Evolutionary conservation across 2,329 filamentous ascomycete species (phyloP), one percentile per base, ranked within the genome.

Genomic region (Monosporascus sp.): DNA sequence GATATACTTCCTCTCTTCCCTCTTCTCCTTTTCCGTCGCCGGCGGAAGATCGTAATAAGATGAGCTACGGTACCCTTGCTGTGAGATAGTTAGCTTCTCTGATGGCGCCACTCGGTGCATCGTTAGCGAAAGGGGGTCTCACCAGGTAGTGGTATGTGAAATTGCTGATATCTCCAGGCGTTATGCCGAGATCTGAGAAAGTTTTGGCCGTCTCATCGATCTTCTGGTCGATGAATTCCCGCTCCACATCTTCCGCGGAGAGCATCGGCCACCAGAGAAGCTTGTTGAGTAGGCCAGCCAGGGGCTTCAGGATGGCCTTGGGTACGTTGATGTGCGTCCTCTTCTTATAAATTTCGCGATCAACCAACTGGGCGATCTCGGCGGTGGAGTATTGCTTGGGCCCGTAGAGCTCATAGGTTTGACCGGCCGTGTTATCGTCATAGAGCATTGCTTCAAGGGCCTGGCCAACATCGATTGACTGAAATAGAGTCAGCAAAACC

Each of bases 61-160:
- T 54, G 88, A 83, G 74, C 89, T 93, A 69, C 94, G 88, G 80
- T 90, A 97, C 71, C 86, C 88, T 88, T 95, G 88, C 89, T 93
- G 63, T 61, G 61, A 44, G 31, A 53, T 55, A 48, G 63, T 77
- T 61, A 77, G 70, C 55, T 57, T 52, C 28, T 15, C 28, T 31
- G 28, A 38, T 24, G 48, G 47, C n/a, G 24, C 41, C n/a, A 20
- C 2, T 6, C 8, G 22, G 24, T 43, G n/a, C 8, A 48, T 37
- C 38, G 11, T 46, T 22, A 55, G 38, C 8, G 24, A 18, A 20
- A 35, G 31, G 3, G 22, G 50, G 48, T 75, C 88, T 74, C 78
- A 94, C 91, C 78, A 97, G 74, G 75, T 99, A 99, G 73, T 95
- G 88, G 74, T 93, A 97, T 60, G 91, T 96, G 70, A 91, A 85